Evolutionary conservation across 139 green algal species (phyloP).

Genomic region (Monoraphidium neglectum): DNA sequence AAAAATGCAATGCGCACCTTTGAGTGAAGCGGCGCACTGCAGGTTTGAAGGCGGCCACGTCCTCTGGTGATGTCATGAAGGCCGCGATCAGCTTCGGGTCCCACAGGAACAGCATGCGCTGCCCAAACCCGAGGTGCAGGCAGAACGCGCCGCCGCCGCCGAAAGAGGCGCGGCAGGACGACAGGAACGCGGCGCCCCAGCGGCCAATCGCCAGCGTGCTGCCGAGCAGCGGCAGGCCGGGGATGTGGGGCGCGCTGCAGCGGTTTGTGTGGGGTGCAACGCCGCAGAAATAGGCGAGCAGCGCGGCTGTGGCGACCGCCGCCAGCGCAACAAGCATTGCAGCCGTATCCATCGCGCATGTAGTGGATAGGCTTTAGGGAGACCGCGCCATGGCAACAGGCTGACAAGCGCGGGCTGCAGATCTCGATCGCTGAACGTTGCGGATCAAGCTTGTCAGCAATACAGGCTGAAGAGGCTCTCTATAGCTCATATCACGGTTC

Average conservation of each 20-base stretch:
- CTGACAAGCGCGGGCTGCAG: background rate
- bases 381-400: background rate
- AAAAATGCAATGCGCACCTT: too few relatives aligned
- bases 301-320: background rate
- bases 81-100: conserved; percentile 41
- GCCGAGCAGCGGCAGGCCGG: conserved; percentile 52
- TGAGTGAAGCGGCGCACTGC: conserved; percentile 76
- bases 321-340: background rate
- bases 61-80: conserved; percentile 67
- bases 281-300: background rate
- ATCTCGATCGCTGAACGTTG: too few relatives aligned
- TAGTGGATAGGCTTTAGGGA: background rate
- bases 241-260: conserved; percentile 4
- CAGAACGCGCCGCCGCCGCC: background rate
- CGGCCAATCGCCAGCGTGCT: conserved; percentile 35
- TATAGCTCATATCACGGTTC: too few relatives aligned
- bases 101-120: conserved; percentile 70
- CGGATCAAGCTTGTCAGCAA: too few relatives aligned
- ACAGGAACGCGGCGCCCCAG: conserved; percentile 44
- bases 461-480: too few relatives aligned
- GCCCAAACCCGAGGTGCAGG: conserved; percentile 23
- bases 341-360: background rate
- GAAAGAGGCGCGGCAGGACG: conserved; percentile 36
- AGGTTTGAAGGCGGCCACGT: conserved; percentile 62
- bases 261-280: background rate